Conservation (phyloP, 805 yeast genomes). For the Cyberlindnera xylosilytica region DNA sequence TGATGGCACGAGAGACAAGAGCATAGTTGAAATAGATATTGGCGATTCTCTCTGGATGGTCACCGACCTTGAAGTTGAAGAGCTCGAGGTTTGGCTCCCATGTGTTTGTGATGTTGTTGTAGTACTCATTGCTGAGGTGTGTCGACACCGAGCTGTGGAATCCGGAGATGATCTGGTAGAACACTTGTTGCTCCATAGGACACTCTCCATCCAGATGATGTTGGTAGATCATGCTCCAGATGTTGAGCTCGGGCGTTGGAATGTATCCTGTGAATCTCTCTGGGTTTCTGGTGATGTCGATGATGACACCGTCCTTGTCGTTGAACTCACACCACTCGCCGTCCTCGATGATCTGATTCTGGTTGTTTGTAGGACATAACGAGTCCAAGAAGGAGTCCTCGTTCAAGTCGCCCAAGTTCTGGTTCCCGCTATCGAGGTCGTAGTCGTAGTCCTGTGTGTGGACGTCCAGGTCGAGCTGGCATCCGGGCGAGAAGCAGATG, state of each 20-base stretch:
- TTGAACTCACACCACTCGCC: conserved; percentile 70
- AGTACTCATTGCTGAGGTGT: conserved; percentile 82
- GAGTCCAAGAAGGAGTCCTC: conserved; percentile 36
- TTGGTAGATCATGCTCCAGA: conserved; percentile 89
- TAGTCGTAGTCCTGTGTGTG: conserved; percentile 27
- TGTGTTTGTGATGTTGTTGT: conserved; percentile 65
- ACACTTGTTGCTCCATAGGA: conserved; percentile 77
- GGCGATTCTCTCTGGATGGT: conserved; percentile 79
- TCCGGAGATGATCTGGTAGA: conserved; percentile 84
- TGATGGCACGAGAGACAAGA: conserved; percentile 74
- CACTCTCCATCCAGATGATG: conserved; percentile 65
- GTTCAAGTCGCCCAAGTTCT: conserved; percentile 43
- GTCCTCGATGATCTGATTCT: conserved; percentile 36
- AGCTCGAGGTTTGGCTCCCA: conserved; percentile 82
- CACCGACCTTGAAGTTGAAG: conserved; percentile 88
- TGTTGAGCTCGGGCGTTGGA: conserved; percentile 86
- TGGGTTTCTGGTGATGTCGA: conserved; percentile 83
- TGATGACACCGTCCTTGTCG: conserved; percentile 72
- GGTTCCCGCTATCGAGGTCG: conserved; percentile 24
- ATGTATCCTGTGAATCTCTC: conserved; percentile 96
- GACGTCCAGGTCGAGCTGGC: conserved; percentile 29
- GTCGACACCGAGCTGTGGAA: conserved; percentile 95
- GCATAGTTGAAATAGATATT: conserved; percentile 93
- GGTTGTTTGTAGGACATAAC: conserved; percentile 29
- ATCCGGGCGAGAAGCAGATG: conserved; percentile 29